A percentile compares a stretch with the other conserved stretches of the same genome.
These are phyloP conservation scores for Besnoitia besnoiti DNA, from an alignment of 169 alveolate species.

Conservation along the genomic window DNA sequence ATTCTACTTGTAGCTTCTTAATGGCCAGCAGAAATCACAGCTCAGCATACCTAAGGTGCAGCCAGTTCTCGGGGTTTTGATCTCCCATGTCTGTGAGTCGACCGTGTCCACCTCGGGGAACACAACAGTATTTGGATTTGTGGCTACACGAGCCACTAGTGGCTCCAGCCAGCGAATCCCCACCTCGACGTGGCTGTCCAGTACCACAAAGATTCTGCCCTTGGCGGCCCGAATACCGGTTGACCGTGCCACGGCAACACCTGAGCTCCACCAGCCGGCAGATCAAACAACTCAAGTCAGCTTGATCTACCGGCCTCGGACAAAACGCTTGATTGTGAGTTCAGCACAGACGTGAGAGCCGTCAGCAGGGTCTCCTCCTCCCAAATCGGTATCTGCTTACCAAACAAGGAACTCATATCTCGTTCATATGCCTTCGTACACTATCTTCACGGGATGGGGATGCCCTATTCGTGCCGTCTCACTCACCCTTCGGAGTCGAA, in stretches of 20 bases:
- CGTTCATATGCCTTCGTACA: too few species aligned
- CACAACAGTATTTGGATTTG: slow-evolving; percentile 66
- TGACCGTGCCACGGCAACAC: slow-evolving; percentile 59
- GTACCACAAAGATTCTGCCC: slow-evolving; percentile 70
- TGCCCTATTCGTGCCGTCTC: too few species aligned
- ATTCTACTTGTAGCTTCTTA: too few species aligned
- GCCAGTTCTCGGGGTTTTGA: background rate
- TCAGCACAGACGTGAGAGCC: too few species aligned
- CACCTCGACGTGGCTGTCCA: slow-evolving; percentile 75
- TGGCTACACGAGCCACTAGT: slow-evolving; percentile 61
- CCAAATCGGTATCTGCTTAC: too few species aligned
- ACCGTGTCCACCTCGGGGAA: slow-evolving; percentile 51
- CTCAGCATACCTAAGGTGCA: background rate
- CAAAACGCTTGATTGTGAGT: too few species aligned
- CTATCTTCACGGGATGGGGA: too few species aligned
- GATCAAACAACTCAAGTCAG: too few species aligned
- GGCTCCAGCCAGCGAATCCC: slow-evolving; percentile 75
- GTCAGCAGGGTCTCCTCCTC: too few species aligned
- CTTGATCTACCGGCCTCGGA: too few species aligned
- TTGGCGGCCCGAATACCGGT: slow-evolving; percentile 63
- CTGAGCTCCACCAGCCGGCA: background rate
- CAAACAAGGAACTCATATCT: too few species aligned
- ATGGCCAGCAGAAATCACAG: too few species aligned
- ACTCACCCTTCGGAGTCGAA: background rate
- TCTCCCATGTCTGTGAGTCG: background rate